Base-by-base conservation (phyloP, 306 rosid genomes). In the Begonia loranthoides region DNA sequence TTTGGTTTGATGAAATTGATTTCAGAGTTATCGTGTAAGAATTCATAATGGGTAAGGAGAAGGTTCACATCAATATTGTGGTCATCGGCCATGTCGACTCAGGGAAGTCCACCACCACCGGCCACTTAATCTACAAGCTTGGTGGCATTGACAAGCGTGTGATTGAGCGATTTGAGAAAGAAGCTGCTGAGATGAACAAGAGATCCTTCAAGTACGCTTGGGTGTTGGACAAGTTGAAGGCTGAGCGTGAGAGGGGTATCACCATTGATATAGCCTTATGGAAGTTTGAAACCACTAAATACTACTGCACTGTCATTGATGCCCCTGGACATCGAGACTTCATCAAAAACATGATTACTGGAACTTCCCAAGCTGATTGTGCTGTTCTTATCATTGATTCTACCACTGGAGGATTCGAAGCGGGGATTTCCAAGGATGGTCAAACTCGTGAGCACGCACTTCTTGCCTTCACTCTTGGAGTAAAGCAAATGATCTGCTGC, bases 381-480 rank as follows among this genome's bases (percentile, higher is more conserved):
- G 93, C 93, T 10, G 87, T 83, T 51, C 93, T 83, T 14, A 79
- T 83, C 22, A 83, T 83, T 15, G 93, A 83, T 63, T 83, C 93
- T 33, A 83, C 93, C 1, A 83, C 93, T 55, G 93, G 93, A 54
- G 93, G 93, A 69, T 83, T 83, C 52, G 93, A 80, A 57, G 94
- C 94, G 45, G 94, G 94, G 19, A 84, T 84, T 41, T 84, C 94
- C 13, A 84, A 84, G 83, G 94, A 84, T 41, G 94, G 94, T 2
- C 94, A 84, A 75, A 84, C 94, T 5, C 94, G 94, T 67, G 94
- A 83, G 28, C 94, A 83, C 17, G 94, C 94, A 11, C 85, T 83
- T 2, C 88, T 83, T 44, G 94, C 94, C 48, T 83, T 83, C 68
- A 83, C 94, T 16, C 94, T 83, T 54, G 94, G 94, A 52, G 94